Evolutionary conservation across 306 rosid genomes (phyloP).

Genomic region (Aeschynomene evenia): DNA sequence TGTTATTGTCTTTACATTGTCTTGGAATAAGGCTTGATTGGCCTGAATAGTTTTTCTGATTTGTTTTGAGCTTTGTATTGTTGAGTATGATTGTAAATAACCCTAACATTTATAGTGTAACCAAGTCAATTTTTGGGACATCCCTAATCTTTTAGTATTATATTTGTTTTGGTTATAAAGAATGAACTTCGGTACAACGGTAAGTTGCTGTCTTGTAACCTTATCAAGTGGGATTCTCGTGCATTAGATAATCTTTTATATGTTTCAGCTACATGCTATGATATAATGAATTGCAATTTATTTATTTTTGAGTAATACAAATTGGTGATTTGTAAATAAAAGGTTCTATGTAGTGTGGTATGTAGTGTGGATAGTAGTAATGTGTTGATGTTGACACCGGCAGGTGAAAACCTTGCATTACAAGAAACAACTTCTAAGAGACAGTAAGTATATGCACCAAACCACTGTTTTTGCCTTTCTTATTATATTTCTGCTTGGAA

Average conservation of each 20-base stretch:
- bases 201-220: too few relatives aligned
- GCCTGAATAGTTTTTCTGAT: background rate
- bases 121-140: background rate
- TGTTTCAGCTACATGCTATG: background rate
- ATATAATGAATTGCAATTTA: background rate
- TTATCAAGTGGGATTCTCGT: too few relatives aligned
- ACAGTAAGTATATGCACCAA: too few relatives aligned
- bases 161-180: too few relatives aligned
- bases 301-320: background rate
- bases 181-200: too few relatives aligned
- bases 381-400: background rate
- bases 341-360: too few relatives aligned
- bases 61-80: slow-evolving; percentile 10
- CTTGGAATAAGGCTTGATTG: slow-evolving; percentile 3
- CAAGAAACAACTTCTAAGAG: background rate
- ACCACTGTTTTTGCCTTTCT: background rate
- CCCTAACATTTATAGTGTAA: background rate
- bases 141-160: background rate
- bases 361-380: too few relatives aligned
- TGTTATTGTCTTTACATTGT: slow-evolving; percentile 1
- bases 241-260: too few relatives aligned
- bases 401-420: background rate
- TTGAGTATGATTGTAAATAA: slow-evolving; percentile 27
- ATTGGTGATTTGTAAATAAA: background rate
- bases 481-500: background rate